Evolutionary conservation across 164 flowering plant species (phyloP).

Genomic region (Annona cherimola): DNA sequence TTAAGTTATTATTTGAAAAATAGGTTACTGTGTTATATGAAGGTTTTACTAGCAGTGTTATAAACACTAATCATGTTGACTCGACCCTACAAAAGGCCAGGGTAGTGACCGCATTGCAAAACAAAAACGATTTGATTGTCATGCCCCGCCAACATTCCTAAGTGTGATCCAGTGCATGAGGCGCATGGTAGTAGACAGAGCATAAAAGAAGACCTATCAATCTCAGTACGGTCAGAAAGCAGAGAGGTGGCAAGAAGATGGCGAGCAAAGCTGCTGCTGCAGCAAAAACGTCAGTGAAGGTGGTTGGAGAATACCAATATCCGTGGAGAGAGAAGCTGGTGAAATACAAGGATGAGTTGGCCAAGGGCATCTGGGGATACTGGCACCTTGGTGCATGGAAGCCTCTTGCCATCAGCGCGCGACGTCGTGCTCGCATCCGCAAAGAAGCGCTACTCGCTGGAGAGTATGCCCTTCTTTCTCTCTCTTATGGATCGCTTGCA

Average conservation of each 20-base stretch:
- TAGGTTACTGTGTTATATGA: no score
- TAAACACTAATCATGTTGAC: no score
- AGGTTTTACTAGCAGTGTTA: no score
- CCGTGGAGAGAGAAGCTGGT: conserved; percentile 82
- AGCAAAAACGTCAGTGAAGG: conserved; percentile 44
- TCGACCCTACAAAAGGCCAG: no score
- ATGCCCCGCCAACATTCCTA: no score
- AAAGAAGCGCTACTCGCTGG: conserved; percentile 85
- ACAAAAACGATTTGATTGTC: no score
- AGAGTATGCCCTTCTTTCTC: conserved; percentile 12
- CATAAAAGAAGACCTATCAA: not conserved
- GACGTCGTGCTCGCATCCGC: conserved; percentile 73
- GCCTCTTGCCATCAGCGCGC: conserved; percentile 66
- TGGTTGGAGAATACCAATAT: conserved; percentile 55
- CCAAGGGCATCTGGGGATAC: conserved; percentile 92
- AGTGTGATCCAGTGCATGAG: not conserved
- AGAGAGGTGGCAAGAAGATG: not conserved
- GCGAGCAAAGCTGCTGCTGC: conserved; percentile 42
- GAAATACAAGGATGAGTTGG: conserved; percentile 63
- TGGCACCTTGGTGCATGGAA: conserved; percentile 94
- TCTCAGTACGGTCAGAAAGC: not conserved
- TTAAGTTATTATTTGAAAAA: no score
- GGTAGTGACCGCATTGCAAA: no score
- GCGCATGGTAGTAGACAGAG: not conserved
- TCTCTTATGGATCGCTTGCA: not conserved